Base-by-base conservation (phyloP, 495 filamentous ascomycete genomes). In the Apiosordaria backusii region DNA sequence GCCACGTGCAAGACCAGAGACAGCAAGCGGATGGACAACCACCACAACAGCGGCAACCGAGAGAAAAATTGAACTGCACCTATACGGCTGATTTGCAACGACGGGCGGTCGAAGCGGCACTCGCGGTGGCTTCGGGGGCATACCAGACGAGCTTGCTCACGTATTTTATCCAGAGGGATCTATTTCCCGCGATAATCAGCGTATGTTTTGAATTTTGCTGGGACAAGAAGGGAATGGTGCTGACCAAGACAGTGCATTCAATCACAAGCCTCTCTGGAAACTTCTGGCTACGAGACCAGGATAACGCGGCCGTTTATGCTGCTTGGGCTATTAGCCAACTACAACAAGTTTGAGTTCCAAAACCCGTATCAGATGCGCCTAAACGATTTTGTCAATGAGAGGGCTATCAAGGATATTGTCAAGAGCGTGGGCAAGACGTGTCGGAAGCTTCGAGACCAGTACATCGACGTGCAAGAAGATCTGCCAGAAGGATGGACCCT, bases 301-400 rank as follows among this genome's bases (percentile, higher is more conserved):
- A 85, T 84, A 57, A 82, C 91, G 25, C 86, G 90, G 63, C 90
- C 94, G 1, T 93, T 97, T 65, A 85, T 89, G 27, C 83, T 97
- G 50, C 80, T 97, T 4, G 96, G 94, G 7, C 79, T 97, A n/a
- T 80, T 99, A 63, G 92, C 90, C 69, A 99, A 99, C 78, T 98
- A 97, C 84, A 97, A 97, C 84, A 99, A 97, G 77, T 99, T 98
- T 71, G 95, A 99, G 79, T 92, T 96, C 65, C 95, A 97, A 77
- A 99, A 99, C 69, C 95, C 95, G 6, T 99, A 99, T 72, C 90
- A 94, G 72, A 79, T 96, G 66, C 90, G 94, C 54, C 85, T 99
- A n/a, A 92, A 96, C 73, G 95, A 99, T 75, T 98, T 98, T 78
- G 93, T 97, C 68, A 97, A 99, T 70, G 94, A 98, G 73, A 79